A percentile compares a stretch with the other conserved stretches of the same genome.
Evolutionary conservation across 2,329 filamentous ascomycete species (phyloP).

Genomic region (Pseudogymnoascus sp.): DNA sequence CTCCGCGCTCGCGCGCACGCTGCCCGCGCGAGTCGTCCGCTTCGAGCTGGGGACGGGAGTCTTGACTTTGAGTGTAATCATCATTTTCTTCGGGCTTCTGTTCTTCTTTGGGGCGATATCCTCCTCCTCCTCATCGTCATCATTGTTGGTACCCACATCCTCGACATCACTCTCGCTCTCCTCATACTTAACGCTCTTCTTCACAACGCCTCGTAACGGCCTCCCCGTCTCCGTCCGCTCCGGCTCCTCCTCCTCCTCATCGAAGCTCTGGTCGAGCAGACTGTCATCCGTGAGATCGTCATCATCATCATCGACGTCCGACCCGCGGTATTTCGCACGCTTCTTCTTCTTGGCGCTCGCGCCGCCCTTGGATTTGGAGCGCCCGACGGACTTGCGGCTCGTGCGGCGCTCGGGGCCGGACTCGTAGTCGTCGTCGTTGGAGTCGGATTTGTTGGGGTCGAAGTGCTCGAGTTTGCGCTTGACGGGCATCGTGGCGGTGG

Average conservation of each 20-base stretch:
- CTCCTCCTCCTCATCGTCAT: conserved; percentile 12
- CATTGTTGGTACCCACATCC: conserved; percentile 15
- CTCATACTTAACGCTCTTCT: conserved; percentile 40
- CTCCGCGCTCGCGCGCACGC: conserved; percentile 20
- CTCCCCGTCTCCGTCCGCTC: conserved; percentile 40
- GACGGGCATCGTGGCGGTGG: not conserved
- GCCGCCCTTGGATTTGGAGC: conserved; percentile 24
- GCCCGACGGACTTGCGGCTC: conserved; percentile 32
- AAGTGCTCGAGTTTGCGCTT: conserved; percentile 53
- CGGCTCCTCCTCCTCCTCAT: conserved; percentile 35
- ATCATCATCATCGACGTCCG: conserved; percentile 56
- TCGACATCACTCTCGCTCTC: conserved; percentile 38
- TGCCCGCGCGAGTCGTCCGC: conserved; percentile 25
- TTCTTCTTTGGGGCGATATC: conserved; percentile 10
- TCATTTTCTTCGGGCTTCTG: conserved; percentile 12
- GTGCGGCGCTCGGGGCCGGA: conserved; percentile 43
- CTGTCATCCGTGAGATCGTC: conserved; percentile 42
- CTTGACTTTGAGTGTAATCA: conserved; percentile 26
- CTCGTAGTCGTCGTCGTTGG: conserved; percentile 60
- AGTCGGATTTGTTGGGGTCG: conserved; percentile 60
- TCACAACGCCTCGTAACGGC: conserved; percentile 41
- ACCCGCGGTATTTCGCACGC: conserved; percentile 45
- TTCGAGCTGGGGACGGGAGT: conserved; percentile 16
- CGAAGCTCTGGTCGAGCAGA: conserved; percentile 41
- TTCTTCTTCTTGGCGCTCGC: conserved; percentile 33